phyloP scores from a whole-genome alignment of 2,329 filamentous ascomycete genomes.

The Trichoderma aggressivum region DNA sequence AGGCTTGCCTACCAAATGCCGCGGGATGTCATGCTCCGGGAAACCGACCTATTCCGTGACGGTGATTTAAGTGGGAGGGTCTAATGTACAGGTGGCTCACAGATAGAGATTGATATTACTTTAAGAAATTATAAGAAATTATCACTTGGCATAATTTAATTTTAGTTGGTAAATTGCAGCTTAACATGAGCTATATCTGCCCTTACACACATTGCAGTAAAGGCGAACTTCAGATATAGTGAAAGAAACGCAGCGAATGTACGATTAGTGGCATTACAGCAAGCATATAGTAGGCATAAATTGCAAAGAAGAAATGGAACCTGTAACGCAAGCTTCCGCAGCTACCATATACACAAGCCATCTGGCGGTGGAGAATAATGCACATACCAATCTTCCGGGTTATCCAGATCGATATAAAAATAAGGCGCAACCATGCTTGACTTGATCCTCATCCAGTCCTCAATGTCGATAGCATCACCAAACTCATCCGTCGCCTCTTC shows the following conservation, averaged over 20 bases:
- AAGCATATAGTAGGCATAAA: background rate
- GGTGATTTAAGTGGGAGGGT: too few relatives aligned
- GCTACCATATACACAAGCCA: background rate
- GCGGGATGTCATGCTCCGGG: background rate
- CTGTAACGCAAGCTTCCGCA: background rate
- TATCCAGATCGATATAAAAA: background rate
- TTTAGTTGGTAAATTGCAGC: too few relatives aligned
- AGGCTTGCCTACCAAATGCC: background rate
- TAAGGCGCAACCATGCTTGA: background rate
- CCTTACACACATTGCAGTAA: too few relatives aligned
- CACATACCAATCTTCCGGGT: background rate
- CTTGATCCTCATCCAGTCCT: background rate
- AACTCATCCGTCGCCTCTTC: background rate
- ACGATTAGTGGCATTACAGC: background rate
- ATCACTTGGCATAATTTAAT: too few relatives aligned
- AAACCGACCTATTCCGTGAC: background rate
- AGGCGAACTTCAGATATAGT: background rate
- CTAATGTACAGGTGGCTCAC: too few relatives aligned
- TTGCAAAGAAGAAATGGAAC: too few relatives aligned
- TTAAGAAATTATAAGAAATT: too few relatives aligned
- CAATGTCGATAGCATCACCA: background rate
- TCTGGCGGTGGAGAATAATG: background rate
- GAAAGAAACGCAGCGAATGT: background rate
- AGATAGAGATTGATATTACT: too few relatives aligned
- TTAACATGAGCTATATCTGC: too few relatives aligned